Evolutionary conservation across 495 filamentous ascomycete genomes (phyloP).

Genomic region (Tuber borchii): DNA sequence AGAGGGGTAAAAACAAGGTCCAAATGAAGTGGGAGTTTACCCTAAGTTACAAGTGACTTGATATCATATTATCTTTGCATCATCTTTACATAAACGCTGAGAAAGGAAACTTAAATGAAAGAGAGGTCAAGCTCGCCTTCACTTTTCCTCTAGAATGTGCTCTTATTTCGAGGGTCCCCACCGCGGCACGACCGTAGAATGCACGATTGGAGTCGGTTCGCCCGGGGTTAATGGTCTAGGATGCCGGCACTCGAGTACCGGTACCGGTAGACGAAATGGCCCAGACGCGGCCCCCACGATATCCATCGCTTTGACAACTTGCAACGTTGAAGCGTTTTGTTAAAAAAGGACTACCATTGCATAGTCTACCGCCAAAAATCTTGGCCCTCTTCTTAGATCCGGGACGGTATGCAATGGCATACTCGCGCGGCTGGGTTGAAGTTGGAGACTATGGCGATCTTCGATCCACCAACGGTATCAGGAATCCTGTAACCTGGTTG

Average conservation of each 20-base stretch:
- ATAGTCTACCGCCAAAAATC: no score
- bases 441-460: background rate
- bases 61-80: background rate
- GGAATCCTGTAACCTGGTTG: background rate
- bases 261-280: no score
- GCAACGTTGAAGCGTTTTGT: no score
- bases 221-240: background rate
- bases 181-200: background rate
- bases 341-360: no score
- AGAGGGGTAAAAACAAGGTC: slow-evolving; percentile 1
- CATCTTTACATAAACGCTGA: background rate
- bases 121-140: background rate
- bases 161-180: background rate
- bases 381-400: no score
- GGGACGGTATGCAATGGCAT: background rate
- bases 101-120: background rate
- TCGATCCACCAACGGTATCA: background rate
- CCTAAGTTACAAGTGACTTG: background rate
- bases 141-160: background rate
- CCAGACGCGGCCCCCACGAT: background rate
- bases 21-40: background rate
- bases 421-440: background rate
- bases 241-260: background rate
- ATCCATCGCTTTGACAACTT: background rate
- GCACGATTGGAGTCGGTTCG: background rate